Percentiles rank a stretch among this genome's conserved stretches.
phyloP scores from a whole-genome alignment of 768 basidiomycete genomes.

The Phanerodontia chrysosporium region DNA sequence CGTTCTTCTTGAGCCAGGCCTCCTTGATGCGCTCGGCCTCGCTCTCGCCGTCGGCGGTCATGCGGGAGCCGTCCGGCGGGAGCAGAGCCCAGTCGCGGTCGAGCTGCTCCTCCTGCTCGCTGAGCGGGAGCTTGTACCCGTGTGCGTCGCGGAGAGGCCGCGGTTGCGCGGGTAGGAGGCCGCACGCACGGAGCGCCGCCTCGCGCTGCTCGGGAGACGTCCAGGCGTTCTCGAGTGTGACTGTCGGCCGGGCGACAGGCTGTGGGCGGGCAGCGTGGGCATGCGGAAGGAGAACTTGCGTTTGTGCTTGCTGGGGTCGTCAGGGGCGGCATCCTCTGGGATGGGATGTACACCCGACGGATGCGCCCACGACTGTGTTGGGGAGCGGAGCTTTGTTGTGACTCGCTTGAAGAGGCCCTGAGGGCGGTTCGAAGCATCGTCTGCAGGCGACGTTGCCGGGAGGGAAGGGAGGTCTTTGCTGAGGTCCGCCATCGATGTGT shows the following conservation, averaged over 20 bases:
- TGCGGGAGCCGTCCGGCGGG: background rate
- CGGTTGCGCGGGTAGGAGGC: slow-evolving; percentile 40
- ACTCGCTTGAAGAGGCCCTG: slow-evolving; percentile 10
- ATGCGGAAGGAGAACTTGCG: slow-evolving; percentile 5
- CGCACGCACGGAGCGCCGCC: slow-evolving; percentile 58
- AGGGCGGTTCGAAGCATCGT: slow-evolving; percentile 3
- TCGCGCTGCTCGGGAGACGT: slow-evolving; percentile 26
- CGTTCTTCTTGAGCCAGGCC: slow-evolving; percentile 15
- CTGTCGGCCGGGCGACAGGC: background rate
- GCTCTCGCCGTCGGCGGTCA: slow-evolving; percentile 9
- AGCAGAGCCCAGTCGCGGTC: slow-evolving; percentile 9
- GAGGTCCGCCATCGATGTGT: background rate
- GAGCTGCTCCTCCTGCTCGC: slow-evolving; percentile 15
- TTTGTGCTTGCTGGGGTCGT: background rate
- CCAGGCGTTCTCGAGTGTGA: slow-evolving; percentile 10
- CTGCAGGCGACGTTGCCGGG: background rate
- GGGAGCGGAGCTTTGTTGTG: slow-evolving; percentile 10
- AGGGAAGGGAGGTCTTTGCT: slow-evolving; percentile 9
- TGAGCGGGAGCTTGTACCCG: slow-evolving; percentile 14
- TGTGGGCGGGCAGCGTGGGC: slow-evolving; percentile 1
- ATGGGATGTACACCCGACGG: background rate
- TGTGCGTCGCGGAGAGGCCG: slow-evolving; percentile 6
- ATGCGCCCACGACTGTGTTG: slow-evolving; percentile 8
- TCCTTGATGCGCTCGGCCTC: slow-evolving; percentile 15
- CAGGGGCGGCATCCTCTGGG: background rate